Base-by-base conservation (phyloP, 1,284 basidiomycete species). In the Rugosomyces carneus region DNA sequence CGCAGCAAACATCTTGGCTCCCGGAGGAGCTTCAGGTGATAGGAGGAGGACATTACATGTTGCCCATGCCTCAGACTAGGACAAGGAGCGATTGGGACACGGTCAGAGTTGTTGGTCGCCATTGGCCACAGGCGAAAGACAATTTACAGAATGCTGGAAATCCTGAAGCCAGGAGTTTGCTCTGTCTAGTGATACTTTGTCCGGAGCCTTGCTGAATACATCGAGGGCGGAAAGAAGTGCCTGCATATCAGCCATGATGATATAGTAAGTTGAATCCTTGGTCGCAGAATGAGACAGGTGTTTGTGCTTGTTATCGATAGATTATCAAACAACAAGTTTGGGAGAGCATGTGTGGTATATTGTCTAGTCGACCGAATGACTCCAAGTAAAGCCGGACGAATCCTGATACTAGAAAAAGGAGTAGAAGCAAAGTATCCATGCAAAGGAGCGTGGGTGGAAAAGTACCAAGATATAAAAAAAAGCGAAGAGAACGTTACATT, bases 101-200 rank as follows among this genome's bases (percentile, higher is more conserved):
- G 62, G 77, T 84, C 71, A 83, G 80, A 81, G 69, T 69, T 65
- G 70, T 64, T 66, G 70, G 72, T 70, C 64, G 73, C 59, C 63
- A 71, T 64, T 75, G 76, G 72, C 76, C 73, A 78, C 65, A 76
- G 74, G 76, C 72, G 78, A 81, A 78, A 81, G 69, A 71, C 65
- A 70, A 89, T 82, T 82, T 81, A 94, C 92, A 71, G 90, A 92
- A 73, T 95, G 93, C 71, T 96, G 93, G 64, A 95, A 96, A 68
- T 93, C 89, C 71, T 93, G 88, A 51, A 96, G 81, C 90, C 90
- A 95, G 56, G 82, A 72, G 70, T 93, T 94, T 56, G 92, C 93
- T 53, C 76, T 78, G 55, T 89, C 86, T 57, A 97, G 80, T 9
- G 89, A 82, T 11, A 67, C 67, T 56, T 89, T 85, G 73, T 96